Evolutionary conservation across 805 yeast species (phyloP).

Genomic region (Candida ovalis): DNA sequence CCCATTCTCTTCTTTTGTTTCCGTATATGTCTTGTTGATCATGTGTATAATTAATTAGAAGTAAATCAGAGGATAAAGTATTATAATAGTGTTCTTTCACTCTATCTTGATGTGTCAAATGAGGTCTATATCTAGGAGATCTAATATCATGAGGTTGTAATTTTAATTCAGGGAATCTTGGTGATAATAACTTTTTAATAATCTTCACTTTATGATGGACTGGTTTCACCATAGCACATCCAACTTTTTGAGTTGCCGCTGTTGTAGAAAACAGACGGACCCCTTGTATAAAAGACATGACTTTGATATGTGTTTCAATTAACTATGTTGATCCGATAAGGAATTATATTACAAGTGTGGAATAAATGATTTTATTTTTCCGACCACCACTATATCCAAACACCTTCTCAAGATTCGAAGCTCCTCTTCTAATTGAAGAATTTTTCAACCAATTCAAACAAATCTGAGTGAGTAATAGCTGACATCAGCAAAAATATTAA

Average conservation of each 20-base stretch:
- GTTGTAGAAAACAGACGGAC: slow-evolving; percentile 32
- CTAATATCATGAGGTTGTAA: slow-evolving; percentile 69
- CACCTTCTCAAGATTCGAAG: too few relatives aligned
- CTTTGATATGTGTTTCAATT: background rate
- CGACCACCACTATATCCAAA: too few relatives aligned
- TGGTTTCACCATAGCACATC: slow-evolving; percentile 76
- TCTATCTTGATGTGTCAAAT: slow-evolving; percentile 73
- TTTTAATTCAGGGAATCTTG: slow-evolving; percentile 66
- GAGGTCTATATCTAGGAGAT: slow-evolving; percentile 75
- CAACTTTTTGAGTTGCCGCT: slow-evolving; percentile 40
- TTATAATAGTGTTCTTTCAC: slow-evolving; percentile 70
- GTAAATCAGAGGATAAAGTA: slow-evolving; percentile 70
- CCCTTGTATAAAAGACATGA: background rate
- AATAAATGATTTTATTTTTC: too few relatives aligned
- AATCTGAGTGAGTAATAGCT: background rate
- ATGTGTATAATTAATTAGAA: slow-evolving; percentile 76
- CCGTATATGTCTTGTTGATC: slow-evolving; percentile 54
- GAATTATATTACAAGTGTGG: too few relatives aligned
- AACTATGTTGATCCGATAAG: background rate
- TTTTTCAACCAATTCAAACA: background rate
- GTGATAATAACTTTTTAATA: slow-evolving; percentile 69
- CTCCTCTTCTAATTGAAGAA: background rate
- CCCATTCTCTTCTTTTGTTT: slow-evolving; percentile 77
- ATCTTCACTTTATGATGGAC: slow-evolving; percentile 86
- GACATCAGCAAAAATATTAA: background rate